A percentile compares a stretch with the other conserved stretches of the same genome.
These are phyloP conservation scores for Zelonia costaricensis DNA, from an alignment of 208 protist species.

Conservation along the genomic window DNA sequence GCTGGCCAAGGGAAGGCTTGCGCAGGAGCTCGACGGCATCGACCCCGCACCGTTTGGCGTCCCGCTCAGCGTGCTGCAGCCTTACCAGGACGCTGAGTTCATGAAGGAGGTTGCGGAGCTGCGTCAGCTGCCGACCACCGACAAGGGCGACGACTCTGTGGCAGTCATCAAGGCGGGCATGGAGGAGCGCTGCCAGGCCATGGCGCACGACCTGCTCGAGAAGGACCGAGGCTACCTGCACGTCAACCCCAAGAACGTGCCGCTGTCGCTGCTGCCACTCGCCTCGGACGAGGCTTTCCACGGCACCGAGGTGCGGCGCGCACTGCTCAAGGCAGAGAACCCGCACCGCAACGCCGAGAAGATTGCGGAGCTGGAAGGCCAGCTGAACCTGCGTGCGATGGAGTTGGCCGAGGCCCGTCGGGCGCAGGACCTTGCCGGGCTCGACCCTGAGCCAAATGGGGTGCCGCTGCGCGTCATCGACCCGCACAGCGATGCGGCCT, in stretches of 20 bases:
- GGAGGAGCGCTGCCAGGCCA: slow-evolving; percentile 53
- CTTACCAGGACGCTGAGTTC: slow-evolving; percentile 39
- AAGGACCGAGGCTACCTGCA: slow-evolving; percentile 48
- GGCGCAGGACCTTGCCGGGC: slow-evolving; percentile 36
- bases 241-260: slow-evolving; percentile 39
- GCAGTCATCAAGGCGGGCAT: slow-evolving; percentile 37
- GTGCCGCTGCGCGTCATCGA: slow-evolving; percentile 46
- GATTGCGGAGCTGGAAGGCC: slow-evolving; percentile 56
- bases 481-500: slow-evolving; percentile 46
- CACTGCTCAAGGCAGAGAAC: slow-evolving; percentile 25
- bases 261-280: slow-evolving; percentile 38
- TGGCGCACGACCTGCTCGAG: slow-evolving; percentile 49
- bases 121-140: slow-evolving; percentile 14
- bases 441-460: slow-evolving; percentile 49
- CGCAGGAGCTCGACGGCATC: slow-evolving; percentile 40
- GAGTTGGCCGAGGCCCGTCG: slow-evolving; percentile 49
- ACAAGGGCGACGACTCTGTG: slow-evolving; percentile 9
- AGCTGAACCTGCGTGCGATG: slow-evolving; percentile 60
- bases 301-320: slow-evolving; percentile 31
- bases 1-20: slow-evolving; percentile 35
- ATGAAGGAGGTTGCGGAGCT: slow-evolving; percentile 23
- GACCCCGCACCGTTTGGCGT: slow-evolving; percentile 37
- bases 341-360: slow-evolving; percentile 38
- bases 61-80: slow-evolving; percentile 43
- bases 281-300: slow-evolving; percentile 33